Evolutionary conservation across 176 grass and related monocot species (phyloP).

Genomic region (Phragmites australis): DNA sequence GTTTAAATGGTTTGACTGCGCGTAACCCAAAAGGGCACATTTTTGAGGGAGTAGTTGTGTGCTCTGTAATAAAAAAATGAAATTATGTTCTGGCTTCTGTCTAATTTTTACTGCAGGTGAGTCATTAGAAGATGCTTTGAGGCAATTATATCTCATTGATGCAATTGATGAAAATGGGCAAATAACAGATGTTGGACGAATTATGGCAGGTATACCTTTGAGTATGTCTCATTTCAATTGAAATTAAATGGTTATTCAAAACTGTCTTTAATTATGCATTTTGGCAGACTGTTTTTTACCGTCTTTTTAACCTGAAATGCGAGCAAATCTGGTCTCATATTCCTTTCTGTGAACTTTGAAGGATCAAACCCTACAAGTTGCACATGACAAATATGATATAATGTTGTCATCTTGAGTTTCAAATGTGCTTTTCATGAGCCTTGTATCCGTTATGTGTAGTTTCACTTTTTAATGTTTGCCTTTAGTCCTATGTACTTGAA

Average conservation of each 20-base stretch:
- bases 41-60: background rate
- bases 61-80: background rate
- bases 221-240: background rate
- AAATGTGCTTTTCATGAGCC: background rate
- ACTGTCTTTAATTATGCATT: background rate
- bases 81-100: slow-evolving; percentile 4
- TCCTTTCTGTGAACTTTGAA: background rate
- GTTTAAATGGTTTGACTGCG: background rate
- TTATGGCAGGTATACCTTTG: slow-evolving; percentile 71
- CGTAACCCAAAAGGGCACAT: background rate
- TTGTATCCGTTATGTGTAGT: background rate
- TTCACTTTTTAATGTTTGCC: background rate
- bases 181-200: slow-evolving; percentile 77
- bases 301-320: background rate
- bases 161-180: slow-evolving; percentile 93
- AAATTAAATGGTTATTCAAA: slow-evolving; percentile 20
- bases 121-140: slow-evolving; percentile 96
- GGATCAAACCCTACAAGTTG: background rate
- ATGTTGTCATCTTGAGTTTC: background rate
- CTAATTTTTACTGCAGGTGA: slow-evolving; percentile 58
- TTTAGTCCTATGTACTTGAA: slow-evolving; percentile 2
- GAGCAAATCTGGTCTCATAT: background rate
- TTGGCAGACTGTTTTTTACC: background rate
- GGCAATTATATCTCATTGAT: slow-evolving; percentile 93
- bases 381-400: slow-evolving; percentile 9